Evolutionary conservation across 345 rosid species (phyloP).

Genomic region (Boechera divaricarpa): DNA sequence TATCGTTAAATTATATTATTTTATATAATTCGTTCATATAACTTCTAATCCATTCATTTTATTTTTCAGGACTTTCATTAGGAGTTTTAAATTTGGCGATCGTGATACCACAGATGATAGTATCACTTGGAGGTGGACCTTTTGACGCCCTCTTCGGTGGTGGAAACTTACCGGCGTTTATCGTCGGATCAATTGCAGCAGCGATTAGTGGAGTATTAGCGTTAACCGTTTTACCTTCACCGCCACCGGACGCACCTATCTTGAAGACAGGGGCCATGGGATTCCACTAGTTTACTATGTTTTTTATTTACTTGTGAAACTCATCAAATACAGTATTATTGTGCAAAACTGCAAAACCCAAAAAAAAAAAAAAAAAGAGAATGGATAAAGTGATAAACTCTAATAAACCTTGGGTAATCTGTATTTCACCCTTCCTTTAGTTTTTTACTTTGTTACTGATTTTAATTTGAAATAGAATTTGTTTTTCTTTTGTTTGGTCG

Average conservation of each 20-base stretch:
- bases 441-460: constrained; percentile 27
- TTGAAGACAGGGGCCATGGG: constrained; percentile 33
- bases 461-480: constrained; percentile 29
- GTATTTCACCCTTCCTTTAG: constrained; percentile 29
- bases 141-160: constrained; percentile 30
- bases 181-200: constrained; percentile 33
- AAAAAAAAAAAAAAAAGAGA: not conserved
- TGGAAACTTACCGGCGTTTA: constrained; percentile 43
- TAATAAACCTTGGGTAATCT: constrained; percentile 35
- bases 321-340: constrained; percentile 33
- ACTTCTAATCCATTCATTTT: no score
- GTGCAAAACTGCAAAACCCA: constrained; percentile 28
- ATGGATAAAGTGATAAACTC: constrained; percentile 15
- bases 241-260: constrained; percentile 32
- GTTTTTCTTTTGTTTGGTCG: not conserved
- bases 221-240: constrained; percentile 44
- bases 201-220: constrained; percentile 42
- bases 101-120: constrained; percentile 71
- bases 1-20: not conserved
- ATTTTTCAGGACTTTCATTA: constrained; percentile 71
- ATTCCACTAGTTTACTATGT: constrained; percentile 37
- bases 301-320: not conserved
- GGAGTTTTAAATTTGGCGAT: constrained; percentile 86
- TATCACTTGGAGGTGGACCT: constrained; percentile 42
- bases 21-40: no score